Evolutionary conservation across 495 filamentous ascomycete species (phyloP).

Genomic region (Antarctomyces pellizariae): DNA sequence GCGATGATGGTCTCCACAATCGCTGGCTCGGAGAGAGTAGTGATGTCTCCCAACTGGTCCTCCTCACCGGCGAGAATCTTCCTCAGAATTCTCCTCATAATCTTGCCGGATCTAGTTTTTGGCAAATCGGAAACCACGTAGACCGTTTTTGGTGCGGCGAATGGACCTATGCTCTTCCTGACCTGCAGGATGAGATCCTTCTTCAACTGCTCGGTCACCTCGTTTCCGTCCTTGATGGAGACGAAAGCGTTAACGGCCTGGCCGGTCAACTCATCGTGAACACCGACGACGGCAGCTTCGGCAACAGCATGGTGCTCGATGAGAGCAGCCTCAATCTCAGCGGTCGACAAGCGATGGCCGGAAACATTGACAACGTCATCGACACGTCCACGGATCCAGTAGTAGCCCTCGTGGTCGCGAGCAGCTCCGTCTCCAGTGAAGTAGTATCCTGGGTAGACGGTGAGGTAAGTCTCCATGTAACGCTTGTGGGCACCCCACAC

Average conservation of each 20-base stretch:
- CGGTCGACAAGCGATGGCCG: constrained; percentile 86
- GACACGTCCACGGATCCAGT: constrained; percentile 98
- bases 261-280: constrained; percentile 79
- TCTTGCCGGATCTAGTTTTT: constrained; percentile 94
- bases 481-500: constrained; percentile 96
- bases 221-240: constrained; percentile 67
- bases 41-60: constrained; percentile 81
- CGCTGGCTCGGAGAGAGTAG: too few relatives aligned
- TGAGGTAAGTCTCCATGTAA: constrained; percentile 97
- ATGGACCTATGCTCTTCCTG: constrained; percentile 88
- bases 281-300: constrained; percentile 89
- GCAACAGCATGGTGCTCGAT: constrained; percentile 77
- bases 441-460: constrained; percentile 96
- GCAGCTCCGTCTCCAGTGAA: constrained; percentile 97
- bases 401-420: constrained; percentile 95
- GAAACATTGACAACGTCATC: constrained; percentile 98
- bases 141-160: constrained; percentile 86
- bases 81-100: constrained; percentile 89
- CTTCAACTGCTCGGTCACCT: constrained; percentile 54
- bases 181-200: constrained; percentile 92
- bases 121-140: constrained; percentile 79
- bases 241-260: constrained; percentile 97
- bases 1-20: too few relatives aligned
- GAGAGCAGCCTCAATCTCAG: constrained; percentile 91
- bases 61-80: constrained; percentile 96